Evolutionary conservation across 768 basidiomycete genomes (phyloP).

Genomic region (Trametes gibbosa): DNA sequence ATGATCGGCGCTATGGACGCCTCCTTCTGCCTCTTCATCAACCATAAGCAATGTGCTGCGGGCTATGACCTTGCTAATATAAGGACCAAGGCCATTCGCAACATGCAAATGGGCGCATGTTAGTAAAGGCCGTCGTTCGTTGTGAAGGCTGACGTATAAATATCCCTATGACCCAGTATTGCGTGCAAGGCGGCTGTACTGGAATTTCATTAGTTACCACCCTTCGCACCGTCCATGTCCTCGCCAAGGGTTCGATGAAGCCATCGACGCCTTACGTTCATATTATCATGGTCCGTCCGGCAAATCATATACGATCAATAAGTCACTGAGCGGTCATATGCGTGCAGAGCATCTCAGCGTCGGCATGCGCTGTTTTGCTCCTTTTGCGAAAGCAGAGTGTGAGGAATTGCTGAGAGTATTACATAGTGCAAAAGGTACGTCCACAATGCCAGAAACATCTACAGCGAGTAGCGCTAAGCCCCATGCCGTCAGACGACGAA

Average conservation of each 20-base stretch:
- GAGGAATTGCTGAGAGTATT: constrained; percentile 44
- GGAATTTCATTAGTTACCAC: constrained; percentile 51
- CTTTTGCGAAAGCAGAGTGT: constrained; percentile 54
- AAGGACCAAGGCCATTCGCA: constrained; percentile 5
- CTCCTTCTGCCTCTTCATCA: constrained; percentile 40
- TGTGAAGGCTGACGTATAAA: too few species aligned
- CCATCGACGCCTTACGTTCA: constrained; percentile 49
- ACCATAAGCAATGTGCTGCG: constrained; percentile 48
- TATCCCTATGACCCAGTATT: constrained; percentile 34
- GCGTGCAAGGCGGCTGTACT: constrained; percentile 47
- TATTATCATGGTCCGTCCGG: constrained; percentile 37
- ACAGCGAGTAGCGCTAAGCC: background rate
- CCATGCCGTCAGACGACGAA: constrained; percentile 13
- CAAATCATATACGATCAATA: background rate
- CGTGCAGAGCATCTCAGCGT: constrained; percentile 47
- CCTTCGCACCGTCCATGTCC: constrained; percentile 45
- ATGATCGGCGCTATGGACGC: constrained; percentile 31
- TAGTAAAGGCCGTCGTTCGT: background rate
- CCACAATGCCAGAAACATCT: background rate
- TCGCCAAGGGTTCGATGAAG: constrained; percentile 42
- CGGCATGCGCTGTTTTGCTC: constrained; percentile 38
- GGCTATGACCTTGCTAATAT: constrained; percentile 32
- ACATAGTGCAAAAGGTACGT: constrained; percentile 15
- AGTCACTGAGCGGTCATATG: too few species aligned
- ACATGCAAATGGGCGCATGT: constrained; percentile 24